Evolutionary conservation across 495 filamentous ascomycete genomes (phyloP).

Genomic region (Aspergillus saccharolyticus): DNA sequence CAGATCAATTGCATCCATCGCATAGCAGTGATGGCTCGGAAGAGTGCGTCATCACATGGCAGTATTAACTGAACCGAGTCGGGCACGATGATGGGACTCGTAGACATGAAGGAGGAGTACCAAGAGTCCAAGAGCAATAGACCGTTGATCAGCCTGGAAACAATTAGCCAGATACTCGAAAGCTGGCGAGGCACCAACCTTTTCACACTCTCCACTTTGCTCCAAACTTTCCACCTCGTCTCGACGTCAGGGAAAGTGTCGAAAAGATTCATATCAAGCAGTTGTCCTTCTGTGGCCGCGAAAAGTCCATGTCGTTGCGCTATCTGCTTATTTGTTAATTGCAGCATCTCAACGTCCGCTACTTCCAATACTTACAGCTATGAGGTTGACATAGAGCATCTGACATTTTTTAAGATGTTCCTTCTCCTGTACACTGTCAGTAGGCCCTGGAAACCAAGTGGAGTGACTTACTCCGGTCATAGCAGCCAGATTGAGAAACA

Average conservation of each 20-base stretch:
- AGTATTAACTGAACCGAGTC: slow-evolving; percentile 46
- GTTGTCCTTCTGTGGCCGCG: slow-evolving; percentile 40
- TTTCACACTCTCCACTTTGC: slow-evolving; percentile 47
- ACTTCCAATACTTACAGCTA: slow-evolving; percentile 34
- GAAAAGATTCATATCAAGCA: slow-evolving; percentile 43
- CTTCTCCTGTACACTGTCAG: slow-evolving; percentile 35
- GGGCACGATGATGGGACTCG: slow-evolving; percentile 43
- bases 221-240: slow-evolving; percentile 50
- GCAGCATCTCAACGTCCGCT: too few species aligned
- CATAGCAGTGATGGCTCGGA: slow-evolving; percentile 38
- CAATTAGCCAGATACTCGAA: neutral
- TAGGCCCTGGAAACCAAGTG: neutral
- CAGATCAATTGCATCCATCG: slow-evolving; percentile 45
- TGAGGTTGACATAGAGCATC: slow-evolving; percentile 48
- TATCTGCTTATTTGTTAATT: too few species aligned
- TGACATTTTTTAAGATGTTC: slow-evolving; percentile 42
- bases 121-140: slow-evolving; percentile 48
- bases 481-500: slow-evolving; percentile 46
- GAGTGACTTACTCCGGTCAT: slow-evolving; percentile 41
- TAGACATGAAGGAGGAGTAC: slow-evolving; percentile 46
- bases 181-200: slow-evolving; percentile 24
- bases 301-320: slow-evolving; percentile 50
- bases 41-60: slow-evolving; percentile 44
- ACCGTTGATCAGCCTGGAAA: slow-evolving; percentile 42
- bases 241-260: slow-evolving; percentile 44